Evolutionary conservation across 2,329 filamentous ascomycete genomes (phyloP), one percentile per base, ranked within the genome.

Genomic region (Talaromyces albobiverticillius): DNA sequence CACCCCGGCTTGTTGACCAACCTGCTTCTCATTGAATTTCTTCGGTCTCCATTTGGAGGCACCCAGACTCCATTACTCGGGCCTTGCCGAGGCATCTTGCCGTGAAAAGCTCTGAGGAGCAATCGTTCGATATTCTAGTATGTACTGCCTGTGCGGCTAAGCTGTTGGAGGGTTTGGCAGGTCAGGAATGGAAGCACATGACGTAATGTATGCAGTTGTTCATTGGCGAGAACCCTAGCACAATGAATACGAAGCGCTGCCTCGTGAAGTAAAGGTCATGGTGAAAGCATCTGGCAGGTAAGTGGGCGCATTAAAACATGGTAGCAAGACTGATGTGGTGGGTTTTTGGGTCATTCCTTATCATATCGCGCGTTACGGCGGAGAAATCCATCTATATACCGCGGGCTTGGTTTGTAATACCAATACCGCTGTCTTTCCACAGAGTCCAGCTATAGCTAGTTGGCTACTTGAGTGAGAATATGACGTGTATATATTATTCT

Each of bases 1-100:
- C 18, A 41, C 6, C 29, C 29, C 36, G 38, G 13, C 25, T 57
- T 16, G 25, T 46, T 26, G 48, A 68, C 49, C 25, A 60, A 66
- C 72, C 72, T 73, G 71, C 72, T 75, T 57, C 67, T 64, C 59
- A 72, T 63, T 22, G 71, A 75, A 50, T 68, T 67, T 29, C 70
- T 66, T 25, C 70, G 68, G 41, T 62, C 49, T 32, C 60, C 62
- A 40, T 59, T 31, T 43, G 60, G 60, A 53, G 61, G 54, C 20
- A 59, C 58, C 14, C 59, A 59, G n/a, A 60, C 50, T 26, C 62
- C 64, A 43, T 62, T 53, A 23, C 65, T 65, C 40, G 61, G 62
- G 41, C 62, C 51, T 40, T 61, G 61, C 43, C 59, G 58, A 41
- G 68, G 65, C 69, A 72, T 71, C 36, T 46, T 64, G 57, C 26